Evolutionary conservation across 2,329 filamentous ascomycete species (phyloP), one percentile per base, ranked within the genome.

Genomic region (Chaetomium strumarium): DNA sequence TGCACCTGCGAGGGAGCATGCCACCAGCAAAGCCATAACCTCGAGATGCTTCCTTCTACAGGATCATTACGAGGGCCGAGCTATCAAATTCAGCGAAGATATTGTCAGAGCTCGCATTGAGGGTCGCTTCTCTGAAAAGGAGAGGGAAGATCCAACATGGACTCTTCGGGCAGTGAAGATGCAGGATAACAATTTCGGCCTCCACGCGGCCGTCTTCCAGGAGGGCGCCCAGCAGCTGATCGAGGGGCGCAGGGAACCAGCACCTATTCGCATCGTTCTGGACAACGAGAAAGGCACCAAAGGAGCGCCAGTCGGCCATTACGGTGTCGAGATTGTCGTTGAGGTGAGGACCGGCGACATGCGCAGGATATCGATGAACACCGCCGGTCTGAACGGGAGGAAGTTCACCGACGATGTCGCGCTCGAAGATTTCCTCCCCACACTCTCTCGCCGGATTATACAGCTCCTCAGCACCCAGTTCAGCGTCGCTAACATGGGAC

Each of bases 51-150:
- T 95, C 63, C 69, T 86, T 38, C 76, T 95, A 1, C 80, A 85
- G 46, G 88, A 89, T 48, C 72, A 79, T 8, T 92, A 92, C 62
- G 88, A 95, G 64, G 84, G 84, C 24, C 91, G 85, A 66, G 88
- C 86, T 1, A 73, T 76, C 16, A 88, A 85, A 55, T 84, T 89
- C 69, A 83, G 83, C 29, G 92, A 97, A 69, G 93, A 97, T 58
- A 77, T 96, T 12, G 82, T 84, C 44, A 95, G 92, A 70, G 90
- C 91, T 9, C 83, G 85, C 58, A 83, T 96, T 13, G 92, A 96
- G 69, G 86, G 84, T 6, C 81, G 91, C 11, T 96, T 95, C 63
- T 74, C 87, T 0, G 90, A 96, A 66, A 68, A 74, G n/a, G 89
- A 96, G 71, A 82, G 91, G 53, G 90, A 96, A 67, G 81, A 85